Base-by-base conservation (phyloP, 306 rosid species). In the Vachellia pachyceras region DNA sequence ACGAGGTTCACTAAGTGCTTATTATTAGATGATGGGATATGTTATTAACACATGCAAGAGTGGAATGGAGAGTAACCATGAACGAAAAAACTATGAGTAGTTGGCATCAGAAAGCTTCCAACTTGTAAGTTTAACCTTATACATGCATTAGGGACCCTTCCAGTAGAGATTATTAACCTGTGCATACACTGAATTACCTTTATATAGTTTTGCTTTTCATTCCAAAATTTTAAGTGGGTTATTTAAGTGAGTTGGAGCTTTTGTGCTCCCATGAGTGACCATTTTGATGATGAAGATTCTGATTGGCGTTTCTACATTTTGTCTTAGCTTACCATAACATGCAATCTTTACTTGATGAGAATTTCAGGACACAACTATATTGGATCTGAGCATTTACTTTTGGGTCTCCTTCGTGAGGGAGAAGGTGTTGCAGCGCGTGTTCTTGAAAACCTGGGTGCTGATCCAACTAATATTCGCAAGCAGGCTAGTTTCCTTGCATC, bases 401-500 rank as follows among this genome's bases (percentile, higher is more conserved):
- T 95, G 73, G 99, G 99, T 76, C 87, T 95, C 82, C 94, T 95
- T 79, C 88, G 98, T 71, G 99, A 93, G 84, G 97, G 99, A 52
- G 97, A 95, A 84, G 95, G 99, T 64, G 98, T 93, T 39, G 98
- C 99, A 40, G 97, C 99, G 77, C 97, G 96, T 81, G 99, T 91
- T 86, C 94, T 95, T 79, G 98, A 93, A 77, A 95, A 91, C 78
- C 80, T 95, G 67, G 98, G 98, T 80, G 96, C 99, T 61, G 95
- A 93, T 71, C 99, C 98, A 10, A 91, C 92, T 82, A 95, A 87
- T 78, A 95, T 95, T 65, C 95, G 99, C 76, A 90, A 97, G 18
- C 96, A 93, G 98, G 99, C 80, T 82, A 89, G 93, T 70, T 39
- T 42, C 46, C 14, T 17, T 50, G 70, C 20, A 23, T 55, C 22